Evolutionary conservation across 108 stramenopile genomes (phyloP).

Genomic region (Cyclotella baltica): DNA sequence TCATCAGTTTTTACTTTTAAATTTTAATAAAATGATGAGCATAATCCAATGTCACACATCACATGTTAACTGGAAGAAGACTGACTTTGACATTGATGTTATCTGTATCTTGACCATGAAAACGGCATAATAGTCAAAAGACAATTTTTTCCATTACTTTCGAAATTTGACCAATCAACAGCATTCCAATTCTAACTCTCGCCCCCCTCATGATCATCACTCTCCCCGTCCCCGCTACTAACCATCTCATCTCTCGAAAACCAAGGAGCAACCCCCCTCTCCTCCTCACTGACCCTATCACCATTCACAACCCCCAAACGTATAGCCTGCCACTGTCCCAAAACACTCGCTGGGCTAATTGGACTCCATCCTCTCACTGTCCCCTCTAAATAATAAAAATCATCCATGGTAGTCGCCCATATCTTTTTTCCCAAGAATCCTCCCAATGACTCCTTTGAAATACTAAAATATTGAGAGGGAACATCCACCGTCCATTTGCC

Average conservation of each 20-base stretch:
- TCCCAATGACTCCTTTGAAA: slow-evolving; percentile 66
- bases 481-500: slow-evolving; percentile 84
- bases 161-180: neutral
- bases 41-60: too few relatives aligned
- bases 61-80: too few relatives aligned
- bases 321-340: slow-evolving; percentile 87
- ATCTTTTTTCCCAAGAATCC: slow-evolving; percentile 75
- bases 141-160: too few relatives aligned
- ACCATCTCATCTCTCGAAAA: slow-evolving; percentile 62
- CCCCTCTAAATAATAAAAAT: slow-evolving; percentile 84
- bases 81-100: too few relatives aligned
- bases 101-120: too few relatives aligned
- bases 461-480: slow-evolving; percentile 76
- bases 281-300: slow-evolving; percentile 67
- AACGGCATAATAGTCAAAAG: too few relatives aligned
- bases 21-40: too few relatives aligned
- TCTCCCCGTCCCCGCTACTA: slow-evolving; percentile 33
- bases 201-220: neutral
- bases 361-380: slow-evolving; percentile 87
- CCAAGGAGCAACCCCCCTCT: slow-evolving; percentile 86
- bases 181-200: neutral
- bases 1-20: too few relatives aligned
- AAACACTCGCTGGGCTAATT: slow-evolving; percentile 67
- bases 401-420: slow-evolving; percentile 83
- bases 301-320: slow-evolving; percentile 65